Evolutionary conservation across 2,329 filamentous ascomycete species (phyloP).

Genomic region (Ploettnerulaceae sp.): DNA sequence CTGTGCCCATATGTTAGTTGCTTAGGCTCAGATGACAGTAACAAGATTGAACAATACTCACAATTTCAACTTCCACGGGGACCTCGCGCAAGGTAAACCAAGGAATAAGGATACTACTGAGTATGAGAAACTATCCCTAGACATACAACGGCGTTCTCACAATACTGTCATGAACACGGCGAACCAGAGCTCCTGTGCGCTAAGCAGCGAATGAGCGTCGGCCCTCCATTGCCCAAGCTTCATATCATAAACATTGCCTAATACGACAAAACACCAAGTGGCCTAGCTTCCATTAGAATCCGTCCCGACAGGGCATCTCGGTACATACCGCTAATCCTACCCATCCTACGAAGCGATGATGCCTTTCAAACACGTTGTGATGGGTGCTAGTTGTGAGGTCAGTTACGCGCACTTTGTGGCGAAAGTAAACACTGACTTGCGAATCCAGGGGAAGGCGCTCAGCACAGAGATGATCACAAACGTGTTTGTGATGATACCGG

Average conservation of each 20-base stretch:
- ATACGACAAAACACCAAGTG: constrained; percentile 38
- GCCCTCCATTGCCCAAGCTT: constrained; percentile 34
- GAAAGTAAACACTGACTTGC: constrained; percentile 35
- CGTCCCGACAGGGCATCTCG: not conserved
- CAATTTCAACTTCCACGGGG: constrained; percentile 38
- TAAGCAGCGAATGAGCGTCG: constrained; percentile 35
- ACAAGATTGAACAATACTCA: constrained; percentile 27
- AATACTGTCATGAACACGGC: constrained; percentile 40
- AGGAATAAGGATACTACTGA: constrained; percentile 36
- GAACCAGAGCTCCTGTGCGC: constrained; percentile 39
- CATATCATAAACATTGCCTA: constrained; percentile 39
- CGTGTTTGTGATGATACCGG: constrained; percentile 37
- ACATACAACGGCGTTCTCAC: constrained; percentile 24
- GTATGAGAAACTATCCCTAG: constrained; percentile 18
- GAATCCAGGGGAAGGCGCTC: constrained; percentile 40
- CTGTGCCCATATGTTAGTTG: constrained; percentile 28
- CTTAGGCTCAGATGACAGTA: not conserved
- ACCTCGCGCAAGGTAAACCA: constrained; percentile 40
- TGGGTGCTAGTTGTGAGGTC: constrained; percentile 33
- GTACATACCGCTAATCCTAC: constrained; percentile 36
- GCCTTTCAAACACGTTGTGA: constrained; percentile 40
- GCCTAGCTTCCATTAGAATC: constrained; percentile 27
- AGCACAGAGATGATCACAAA: constrained; percentile 38
- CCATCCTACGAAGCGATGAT: constrained; percentile 42
- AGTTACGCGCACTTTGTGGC: constrained; percentile 3